phyloP scores from a whole-genome alignment of 73 alveolate genomes.

The Symbiodinium pilosum region DNA sequence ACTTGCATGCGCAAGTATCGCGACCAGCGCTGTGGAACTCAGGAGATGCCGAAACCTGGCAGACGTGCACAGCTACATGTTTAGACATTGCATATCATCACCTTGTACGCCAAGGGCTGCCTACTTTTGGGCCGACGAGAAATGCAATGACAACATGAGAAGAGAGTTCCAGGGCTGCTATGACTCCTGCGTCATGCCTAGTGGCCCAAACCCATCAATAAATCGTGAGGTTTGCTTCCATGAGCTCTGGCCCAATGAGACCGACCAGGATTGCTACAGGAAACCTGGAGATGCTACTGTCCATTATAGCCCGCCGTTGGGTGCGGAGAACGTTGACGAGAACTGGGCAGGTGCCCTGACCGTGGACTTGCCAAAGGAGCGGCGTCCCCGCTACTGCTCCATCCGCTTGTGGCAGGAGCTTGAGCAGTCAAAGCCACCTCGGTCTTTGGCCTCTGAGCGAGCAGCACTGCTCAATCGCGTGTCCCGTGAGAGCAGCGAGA shows the following conservation, averaged over 20 bases:
- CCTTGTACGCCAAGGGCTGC: slow-evolving; percentile 63
- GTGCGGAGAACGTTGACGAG: slow-evolving; percentile 43
- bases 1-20: slow-evolving; percentile 56
- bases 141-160: slow-evolving; percentile 87
- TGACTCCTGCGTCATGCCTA: slow-evolving; percentile 89
- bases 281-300: slow-evolving; percentile 70
- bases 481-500: slow-evolving; percentile 23
- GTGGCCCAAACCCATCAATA: slow-evolving; percentile 69
- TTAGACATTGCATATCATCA: slow-evolving; percentile 25
- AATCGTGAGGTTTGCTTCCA: slow-evolving; percentile 51
- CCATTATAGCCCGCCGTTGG: slow-evolving; percentile 76
- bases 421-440: slow-evolving; percentile 35
- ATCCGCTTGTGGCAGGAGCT: slow-evolving; percentile 80
- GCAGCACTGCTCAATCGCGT: slow-evolving; percentile 62
- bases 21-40: slow-evolving; percentile 40
- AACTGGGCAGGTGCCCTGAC: slow-evolving; percentile 67
- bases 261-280: slow-evolving; percentile 79
- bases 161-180: slow-evolving; percentile 76
- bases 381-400: slow-evolving; percentile 85
- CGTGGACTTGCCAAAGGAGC: slow-evolving; percentile 64
- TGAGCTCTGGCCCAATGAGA: slow-evolving; percentile 76
- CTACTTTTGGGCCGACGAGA: slow-evolving; percentile 60
- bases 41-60: slow-evolving; percentile 61
- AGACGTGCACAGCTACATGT: slow-evolving; percentile 39
- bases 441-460: slow-evolving; percentile 53